A percentile compares a stretch with the other conserved stretches of the same genome.
These are phyloP conservation scores for Liriodendron chinense DNA, from an alignment of 164 flowering plant genomes.

Conservation along the genomic window DNA sequence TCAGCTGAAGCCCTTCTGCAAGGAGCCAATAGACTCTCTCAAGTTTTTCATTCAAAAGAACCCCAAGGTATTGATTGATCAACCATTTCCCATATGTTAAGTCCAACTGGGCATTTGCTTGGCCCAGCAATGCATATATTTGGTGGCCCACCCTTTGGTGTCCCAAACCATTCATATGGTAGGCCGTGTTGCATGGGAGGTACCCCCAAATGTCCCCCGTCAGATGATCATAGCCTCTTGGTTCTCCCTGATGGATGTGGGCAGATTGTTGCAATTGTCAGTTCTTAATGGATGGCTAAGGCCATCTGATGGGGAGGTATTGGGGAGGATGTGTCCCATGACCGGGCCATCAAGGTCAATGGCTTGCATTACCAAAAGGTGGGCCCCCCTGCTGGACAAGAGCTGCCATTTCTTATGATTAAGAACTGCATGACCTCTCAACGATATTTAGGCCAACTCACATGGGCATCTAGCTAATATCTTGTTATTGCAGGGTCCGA, in stretches of 20 bases:
- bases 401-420: neutral
- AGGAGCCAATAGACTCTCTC: conserved; percentile 49
- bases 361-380: neutral
- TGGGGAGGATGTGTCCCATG: neutral
- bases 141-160: neutral
- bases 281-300: neutral
- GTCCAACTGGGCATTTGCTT: neutral
- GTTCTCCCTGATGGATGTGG: neutral
- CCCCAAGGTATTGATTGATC: conserved; percentile 50
- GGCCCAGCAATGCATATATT: neutral
- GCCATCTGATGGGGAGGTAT: neutral
- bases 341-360: neutral
- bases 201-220: neutral
- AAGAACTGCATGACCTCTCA: neutral
- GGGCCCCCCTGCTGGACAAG: neutral
- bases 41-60: conserved; percentile 63
- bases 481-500: conserved; percentile 47
- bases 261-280: neutral
- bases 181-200: neutral
- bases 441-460: neutral
- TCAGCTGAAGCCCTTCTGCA: conserved; percentile 55
- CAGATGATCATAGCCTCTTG: neutral
- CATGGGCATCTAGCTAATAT: neutral
- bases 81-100: neutral
- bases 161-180: neutral